Evolutionary conservation across 2,329 filamentous ascomycete species (phyloP), one percentile per base, ranked within the genome.

Genomic region (Harringtonia aguacate): DNA sequence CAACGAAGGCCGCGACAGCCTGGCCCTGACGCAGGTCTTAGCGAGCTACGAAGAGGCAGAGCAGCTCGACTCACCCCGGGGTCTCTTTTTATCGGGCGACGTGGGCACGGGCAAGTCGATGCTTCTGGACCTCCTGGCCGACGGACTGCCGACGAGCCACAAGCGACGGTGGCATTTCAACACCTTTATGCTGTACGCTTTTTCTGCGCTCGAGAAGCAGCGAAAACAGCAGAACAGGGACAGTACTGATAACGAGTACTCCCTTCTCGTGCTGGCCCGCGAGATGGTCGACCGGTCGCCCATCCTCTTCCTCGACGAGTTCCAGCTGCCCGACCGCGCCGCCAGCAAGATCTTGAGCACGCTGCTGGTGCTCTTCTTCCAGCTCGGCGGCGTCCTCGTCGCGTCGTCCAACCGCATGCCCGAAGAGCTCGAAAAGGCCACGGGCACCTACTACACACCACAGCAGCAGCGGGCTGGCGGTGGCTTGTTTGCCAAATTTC

Each of bases 51-150:
- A 89, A 57, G 75, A 77, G 18, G 85, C 85, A 12, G 71, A 87
- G 48, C 68, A 78, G 37, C 72, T 89, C 39, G 70, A 84, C 53
- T 86, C 82, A 0, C 86, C 86, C 0, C 77, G 72, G 52, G 86
- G 86, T 0, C 64, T 92, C 15, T 80, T 90, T 56, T 69, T 92
- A 0, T 86, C 86, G 22, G 85, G 86, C 8, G 84, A 88, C 56
- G 86, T 92, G 2, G 86, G 86, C 12, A 87, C 83, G 0, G 85
- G 86, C 14, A 92, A 92, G 59, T 84, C 79, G 6, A 88, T 92
- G 83, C 72, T 92, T n/a, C 71, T 89, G 14, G 85, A 90, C 55
- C 65, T 92, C 0, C 76, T 92, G n/a, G 83, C 84, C 14, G 81
- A 87, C 41, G 83, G 81, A 41, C 63, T 92, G 4, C 86, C 86